Evolutionary conservation across 768 basidiomycete genomes (phyloP), one percentile per base, ranked within the genome.

Genomic region (Lactifluus subvellereus): DNA sequence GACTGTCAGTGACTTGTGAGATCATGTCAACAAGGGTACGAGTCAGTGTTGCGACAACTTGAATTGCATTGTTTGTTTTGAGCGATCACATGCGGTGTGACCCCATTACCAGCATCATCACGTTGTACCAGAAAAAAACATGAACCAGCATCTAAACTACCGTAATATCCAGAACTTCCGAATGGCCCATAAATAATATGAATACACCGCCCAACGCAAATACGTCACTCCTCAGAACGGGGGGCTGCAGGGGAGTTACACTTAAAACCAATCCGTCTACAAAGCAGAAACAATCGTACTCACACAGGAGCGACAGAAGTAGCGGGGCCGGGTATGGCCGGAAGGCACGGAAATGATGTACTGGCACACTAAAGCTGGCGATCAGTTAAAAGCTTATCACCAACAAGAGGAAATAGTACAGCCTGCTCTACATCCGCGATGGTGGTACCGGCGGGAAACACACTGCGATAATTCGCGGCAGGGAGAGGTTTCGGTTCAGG

Each of bases 271-370:
- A 51, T 3, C 10, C 10, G 3, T 33, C 2, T 13, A 14, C 16
- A 35, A 27, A 18, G 13, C 16, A 53, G 35, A 32, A 16, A 27
- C n/a, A n/a, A 35, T 14, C 22, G 27, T 14, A 65, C 73, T 71
- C 71, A 74, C 71, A 74, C 73, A 35, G 74, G 70, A 43, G 72
- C 65, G 33, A 75, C 70, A 35, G 73, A 67, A 33, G 71, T 74
- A 38, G 59, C 69, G 59, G 75, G 71, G 53, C 76, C 76, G 30
- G 74, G 71, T 54, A 71, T 63, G 30, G 73, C 69, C 45, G 69
- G 56, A 47, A 77, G 71, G 11, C 67, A 69, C 16, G 77, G 77
- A 73, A 78, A 79, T 4, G 75, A 62, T 48, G 73, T 60, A 16
- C 61, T 67, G 27, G 72, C 71, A 64, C 75, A 80, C 72, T 73